These are phyloP conservation scores for Cercospora nicotianae DNA, from an alignment of 2,329 filamentous ascomycete genomes.

Conservation along the genomic window DNA sequence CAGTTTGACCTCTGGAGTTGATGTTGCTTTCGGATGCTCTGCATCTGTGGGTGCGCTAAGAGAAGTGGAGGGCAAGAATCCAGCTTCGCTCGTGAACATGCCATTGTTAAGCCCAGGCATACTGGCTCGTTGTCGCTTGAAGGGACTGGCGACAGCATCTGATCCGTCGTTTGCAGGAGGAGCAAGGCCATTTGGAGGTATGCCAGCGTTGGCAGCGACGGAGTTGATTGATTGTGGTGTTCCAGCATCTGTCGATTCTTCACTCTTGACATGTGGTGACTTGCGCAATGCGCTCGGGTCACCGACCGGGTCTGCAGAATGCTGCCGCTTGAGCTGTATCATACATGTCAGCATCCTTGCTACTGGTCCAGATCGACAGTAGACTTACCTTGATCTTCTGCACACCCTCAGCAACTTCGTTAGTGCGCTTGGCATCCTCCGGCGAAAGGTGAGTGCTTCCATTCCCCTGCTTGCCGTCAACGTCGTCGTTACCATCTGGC, in stretches of 20 bases:
- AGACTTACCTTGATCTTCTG: constrained; percentile 72
- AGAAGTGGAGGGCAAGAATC: constrained; percentile 22
- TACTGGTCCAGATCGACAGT: neutral
- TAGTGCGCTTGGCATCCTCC: constrained; percentile 70
- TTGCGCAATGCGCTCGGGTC: constrained; percentile 43
- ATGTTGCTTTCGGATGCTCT: constrained; percentile 37
- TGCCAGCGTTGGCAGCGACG: constrained; percentile 35
- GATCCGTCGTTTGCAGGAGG: constrained; percentile 41
- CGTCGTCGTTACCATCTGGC: constrained; percentile 61
- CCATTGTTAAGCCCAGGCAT: constrained; percentile 42
- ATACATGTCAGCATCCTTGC: constrained; percentile 25
- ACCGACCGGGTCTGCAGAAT: constrained; percentile 69
- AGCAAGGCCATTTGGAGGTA: constrained; percentile 35
- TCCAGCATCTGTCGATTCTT: constrained; percentile 45
- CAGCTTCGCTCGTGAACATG: constrained; percentile 26
- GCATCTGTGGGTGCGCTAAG: constrained; percentile 15
- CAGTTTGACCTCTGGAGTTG: constrained; percentile 29
- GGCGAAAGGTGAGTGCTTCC: constrained; percentile 56
- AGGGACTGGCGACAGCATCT: constrained; percentile 65
- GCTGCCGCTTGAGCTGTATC: constrained; percentile 72
- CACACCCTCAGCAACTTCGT: constrained; percentile 76
- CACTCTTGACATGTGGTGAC: constrained; percentile 42
- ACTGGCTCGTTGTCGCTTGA: constrained; percentile 73
- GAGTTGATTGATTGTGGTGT: constrained; percentile 42
- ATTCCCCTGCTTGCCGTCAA: constrained; percentile 60